Conservation (phyloP, 257 asterid genomes). For the Lavandula angustifolia region DNA sequence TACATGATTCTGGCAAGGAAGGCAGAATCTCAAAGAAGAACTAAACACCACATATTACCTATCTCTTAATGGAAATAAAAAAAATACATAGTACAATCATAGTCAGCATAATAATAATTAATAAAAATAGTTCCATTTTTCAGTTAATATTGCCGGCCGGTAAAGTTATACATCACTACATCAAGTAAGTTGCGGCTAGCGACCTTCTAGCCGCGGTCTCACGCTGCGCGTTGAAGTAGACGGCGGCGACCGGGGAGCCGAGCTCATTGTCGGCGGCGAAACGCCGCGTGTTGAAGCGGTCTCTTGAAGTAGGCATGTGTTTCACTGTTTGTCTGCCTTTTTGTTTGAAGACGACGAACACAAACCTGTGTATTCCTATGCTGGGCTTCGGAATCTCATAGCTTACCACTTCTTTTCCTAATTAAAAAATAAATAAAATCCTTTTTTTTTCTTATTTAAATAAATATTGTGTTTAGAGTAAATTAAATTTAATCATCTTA, state of each 20-base stretch:
- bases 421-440: too few relatives aligned
- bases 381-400: conserved; percentile 74
- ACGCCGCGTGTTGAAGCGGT: conserved; percentile 60
- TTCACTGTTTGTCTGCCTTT: conserved; percentile 56
- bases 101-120: too few relatives aligned
- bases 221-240: conserved; percentile 87
- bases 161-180: too few relatives aligned
- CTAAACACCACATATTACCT: conserved; percentile 15
- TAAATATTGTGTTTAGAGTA: too few relatives aligned
- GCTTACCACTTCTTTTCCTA: conserved; percentile 66
- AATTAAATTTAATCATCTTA: conserved; percentile 34
- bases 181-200: too few relatives aligned
- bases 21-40: conserved; percentile 26
- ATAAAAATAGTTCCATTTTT: too few relatives aligned
- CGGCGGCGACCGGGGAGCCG: conserved; percentile 84
- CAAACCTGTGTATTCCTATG: conserved; percentile 87
- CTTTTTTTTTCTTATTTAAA: too few relatives aligned
- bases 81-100: neutral
- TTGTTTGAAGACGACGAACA: conserved; percentile 71
- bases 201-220: conserved; percentile 91
- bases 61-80: conserved; percentile 25
- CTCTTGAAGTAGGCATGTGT: conserved; percentile 53
- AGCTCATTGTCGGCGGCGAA: conserved; percentile 74
- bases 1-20: neutral
- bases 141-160: too few relatives aligned